Base-by-base conservation (phyloP, 106 monocot species). In the Allium sativum region DNA sequence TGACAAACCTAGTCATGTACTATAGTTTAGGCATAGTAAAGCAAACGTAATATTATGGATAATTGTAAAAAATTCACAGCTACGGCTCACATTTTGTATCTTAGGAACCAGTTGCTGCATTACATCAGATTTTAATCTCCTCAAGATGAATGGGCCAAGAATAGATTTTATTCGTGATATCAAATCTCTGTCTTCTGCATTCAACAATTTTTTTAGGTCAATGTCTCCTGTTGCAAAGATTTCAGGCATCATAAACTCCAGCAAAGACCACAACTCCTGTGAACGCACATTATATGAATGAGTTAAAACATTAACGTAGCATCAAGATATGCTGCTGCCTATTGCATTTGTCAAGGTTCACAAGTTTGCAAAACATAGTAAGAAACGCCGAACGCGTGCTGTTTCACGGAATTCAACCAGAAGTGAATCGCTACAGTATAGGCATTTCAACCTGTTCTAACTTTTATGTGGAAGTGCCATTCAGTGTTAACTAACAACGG, bases 161-260 rank as follows among this genome's bases (percentile, higher is more conserved):
- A 96, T 96, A 41, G 96, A 87, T 78, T 96, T 96, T 68, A 96
- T 91, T 48, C 78, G 90, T 47, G 68, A 48, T 80, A 96, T 96
- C 45, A 96, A 58, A 70, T 76, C 69, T 18, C 55, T 62, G 20
- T 87, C 84, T 68, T 91, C 87, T 42, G 79, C 78, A 78, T 87
- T 87, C 50, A 96, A 72, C 55, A 82, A 56, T 68, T 83, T 84
- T 70, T 90, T 96, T 54, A 90, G 73, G 62, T 96, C 96, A 70
- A 79, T 65, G 68, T 84, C 84, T 64, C 82, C 91, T 45, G 87
- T 91, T 19, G 87, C 76, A 76, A 96, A 96, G 71, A 91, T 91
- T 64, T 87, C 91, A 67, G 96, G 96, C 82, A 96, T 74, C 96
- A 96, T 96, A 70, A 96, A 96, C 67, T 96, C 91, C 78, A 96